Conservation (phyloP, 306 rosid genomes). For the Trifolium fragiferum region DNA sequence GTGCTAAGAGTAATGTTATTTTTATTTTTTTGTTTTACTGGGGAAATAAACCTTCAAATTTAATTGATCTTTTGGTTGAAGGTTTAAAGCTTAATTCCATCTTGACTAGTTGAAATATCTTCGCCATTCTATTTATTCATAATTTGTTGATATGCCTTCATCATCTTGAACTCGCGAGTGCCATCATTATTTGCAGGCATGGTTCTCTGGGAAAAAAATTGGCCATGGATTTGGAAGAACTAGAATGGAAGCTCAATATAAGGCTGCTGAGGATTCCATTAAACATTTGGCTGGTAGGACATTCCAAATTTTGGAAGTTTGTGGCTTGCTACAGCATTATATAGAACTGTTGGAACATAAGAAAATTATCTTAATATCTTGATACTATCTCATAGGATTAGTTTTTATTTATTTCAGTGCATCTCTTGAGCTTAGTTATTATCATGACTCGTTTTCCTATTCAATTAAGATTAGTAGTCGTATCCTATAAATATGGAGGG, state of each 20-base stretch:
- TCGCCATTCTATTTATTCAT: slow-evolving; percentile 19
- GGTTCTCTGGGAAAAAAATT: slow-evolving; percentile 88
- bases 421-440: neutral
- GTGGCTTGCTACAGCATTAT: slow-evolving; percentile 26
- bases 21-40: slow-evolving; percentile 12
- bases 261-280: slow-evolving; percentile 85
- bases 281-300: slow-evolving; percentile 84
- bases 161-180: slow-evolving; percentile 34
- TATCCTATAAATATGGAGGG: neutral
- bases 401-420: neutral
- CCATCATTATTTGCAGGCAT: slow-evolving; percentile 59
- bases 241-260: slow-evolving; percentile 87
- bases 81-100: slow-evolving; percentile 28
- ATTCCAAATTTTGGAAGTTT: slow-evolving; percentile 21
- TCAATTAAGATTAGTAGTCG: neutral
- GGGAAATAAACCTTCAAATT: slow-evolving; percentile 29
- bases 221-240: slow-evolving; percentile 89
- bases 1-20: slow-evolving; percentile 6
- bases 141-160: slow-evolving; percentile 36
- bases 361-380: neutral
- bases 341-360: neutral
- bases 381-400: neutral
- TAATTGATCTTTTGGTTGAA: slow-evolving; percentile 16
- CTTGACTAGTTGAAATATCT: slow-evolving; percentile 32
- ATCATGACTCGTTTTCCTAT: neutral